Conservation (phyloP, 2,329 filamentous ascomycete genomes). For the Dactylonectria macrodidyma region DNA sequence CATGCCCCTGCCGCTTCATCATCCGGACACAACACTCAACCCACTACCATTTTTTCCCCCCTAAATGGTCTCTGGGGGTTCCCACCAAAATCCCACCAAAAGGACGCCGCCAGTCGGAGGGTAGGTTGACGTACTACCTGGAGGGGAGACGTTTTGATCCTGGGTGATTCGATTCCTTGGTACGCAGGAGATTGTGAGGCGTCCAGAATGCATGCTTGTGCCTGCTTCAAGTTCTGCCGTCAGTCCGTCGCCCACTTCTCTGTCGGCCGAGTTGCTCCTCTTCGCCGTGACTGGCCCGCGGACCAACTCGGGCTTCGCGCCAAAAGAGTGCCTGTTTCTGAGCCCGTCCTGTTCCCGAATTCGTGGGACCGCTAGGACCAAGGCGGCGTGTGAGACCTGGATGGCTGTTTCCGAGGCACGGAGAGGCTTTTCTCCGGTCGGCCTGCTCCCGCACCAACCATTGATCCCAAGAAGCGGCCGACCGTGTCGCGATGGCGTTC, state of each 20-base stretch:
- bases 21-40: slow-evolving; percentile 6
- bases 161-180: slow-evolving; percentile 18
- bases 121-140: slow-evolving; percentile 3
- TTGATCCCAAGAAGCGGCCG: slow-evolving; percentile 31
- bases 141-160: slow-evolving; percentile 11
- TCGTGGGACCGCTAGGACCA: slow-evolving; percentile 14
- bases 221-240: slow-evolving; percentile 4
- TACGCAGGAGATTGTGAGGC: slow-evolving; percentile 27
- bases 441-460: slow-evolving; percentile 37
- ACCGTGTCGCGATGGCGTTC: neutral
- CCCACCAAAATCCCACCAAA: neutral
- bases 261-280: slow-evolving; percentile 24
- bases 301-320: neutral
- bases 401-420: neutral
- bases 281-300: neutral
- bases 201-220: slow-evolving; percentile 13
- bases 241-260: neutral
- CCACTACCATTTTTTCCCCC: slow-evolving; percentile 13
- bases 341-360: slow-evolving; percentile 13
- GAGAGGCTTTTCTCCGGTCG: slow-evolving; percentile 15
- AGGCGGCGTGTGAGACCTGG: slow-evolving; percentile 20
- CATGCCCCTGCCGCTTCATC: slow-evolving; percentile 35
- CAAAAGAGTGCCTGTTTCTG: neutral
- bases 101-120: neutral
- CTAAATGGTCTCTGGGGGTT: too few relatives aligned